Evolutionary conservation across 345 rosid species (phyloP).

Genomic region (Acer campestre): DNA sequence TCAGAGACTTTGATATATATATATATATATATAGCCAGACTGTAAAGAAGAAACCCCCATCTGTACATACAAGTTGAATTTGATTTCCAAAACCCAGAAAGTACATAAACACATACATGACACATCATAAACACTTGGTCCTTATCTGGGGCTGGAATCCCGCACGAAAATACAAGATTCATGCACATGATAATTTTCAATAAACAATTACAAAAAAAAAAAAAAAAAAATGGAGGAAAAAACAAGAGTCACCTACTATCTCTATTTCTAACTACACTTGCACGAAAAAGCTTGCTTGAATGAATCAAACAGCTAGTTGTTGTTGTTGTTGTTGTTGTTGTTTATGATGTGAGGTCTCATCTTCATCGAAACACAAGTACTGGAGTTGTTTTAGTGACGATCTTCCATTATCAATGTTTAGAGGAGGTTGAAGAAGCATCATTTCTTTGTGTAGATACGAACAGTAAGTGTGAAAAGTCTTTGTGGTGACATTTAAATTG

Average conservation of each 20-base stretch:
- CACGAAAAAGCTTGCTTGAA: slow-evolving; percentile 14
- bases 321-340: slow-evolving; percentile 43
- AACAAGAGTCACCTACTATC: slow-evolving; percentile 21
- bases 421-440: slow-evolving; percentile 48
- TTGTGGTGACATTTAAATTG: slow-evolving; percentile 77
- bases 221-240: not conserved
- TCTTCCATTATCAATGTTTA: slow-evolving; percentile 19
- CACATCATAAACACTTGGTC: not conserved
- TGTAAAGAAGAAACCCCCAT: slow-evolving; percentile 36
- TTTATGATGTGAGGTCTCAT: slow-evolving; percentile 68
- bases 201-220: not conserved
- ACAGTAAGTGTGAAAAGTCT: slow-evolving; percentile 68
- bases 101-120: slow-evolving; percentile 3
- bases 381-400: slow-evolving; percentile 30
- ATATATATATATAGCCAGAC: slow-evolving; percentile 26
- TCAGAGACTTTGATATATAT: slow-evolving; percentile 13
- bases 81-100: slow-evolving; percentile 29
- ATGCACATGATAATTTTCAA: too few relatives aligned
- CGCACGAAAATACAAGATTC: too few relatives aligned
- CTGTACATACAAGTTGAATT: slow-evolving; percentile 27
- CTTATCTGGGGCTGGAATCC: too few relatives aligned
- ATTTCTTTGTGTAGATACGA: slow-evolving; percentile 69
- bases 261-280: slow-evolving; percentile 33
- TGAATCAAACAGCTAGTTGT: slow-evolving; percentile 44
- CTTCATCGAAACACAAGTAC: slow-evolving; percentile 57